A percentile compares a stretch with the other conserved stretches of the same genome.
These are phyloP conservation scores for Aurantiochytrium sp. DNA, from an alignment of 108 stramenopile genomes.

Conservation along the genomic window DNA sequence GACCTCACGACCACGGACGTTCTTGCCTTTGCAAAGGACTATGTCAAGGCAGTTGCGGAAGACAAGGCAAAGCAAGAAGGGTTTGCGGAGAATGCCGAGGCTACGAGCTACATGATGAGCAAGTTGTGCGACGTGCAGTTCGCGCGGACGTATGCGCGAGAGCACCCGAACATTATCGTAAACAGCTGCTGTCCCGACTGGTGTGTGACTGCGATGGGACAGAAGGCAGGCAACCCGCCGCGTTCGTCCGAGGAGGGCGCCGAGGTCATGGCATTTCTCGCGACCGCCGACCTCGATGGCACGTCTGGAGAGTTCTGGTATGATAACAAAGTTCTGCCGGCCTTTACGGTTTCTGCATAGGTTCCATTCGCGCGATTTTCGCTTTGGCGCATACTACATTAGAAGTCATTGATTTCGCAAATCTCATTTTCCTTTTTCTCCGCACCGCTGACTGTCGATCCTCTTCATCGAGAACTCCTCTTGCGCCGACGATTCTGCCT, in stretches of 20 bases:
- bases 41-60: constrained; percentile 49
- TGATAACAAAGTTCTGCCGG: neutral
- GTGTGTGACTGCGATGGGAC: constrained; percentile 73
- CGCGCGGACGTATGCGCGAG: constrained; percentile 60
- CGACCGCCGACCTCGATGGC: constrained; percentile 35
- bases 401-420: too few relatives aligned
- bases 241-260: constrained; percentile 62
- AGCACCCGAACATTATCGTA: constrained; percentile 43
- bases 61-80: constrained; percentile 53
- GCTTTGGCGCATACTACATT: too few relatives aligned
- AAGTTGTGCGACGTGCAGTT: constrained; percentile 69
- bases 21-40: constrained; percentile 40
- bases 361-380: too few relatives aligned
- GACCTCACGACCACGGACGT: constrained; percentile 45
- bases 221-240: constrained; percentile 37
- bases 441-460: too few relatives aligned
- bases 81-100: constrained; percentile 36
- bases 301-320: neutral
- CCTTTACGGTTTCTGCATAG: too few relatives aligned
- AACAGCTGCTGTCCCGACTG: constrained; percentile 69
- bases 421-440: too few relatives aligned
- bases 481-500: too few relatives aligned
- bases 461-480: too few relatives aligned
- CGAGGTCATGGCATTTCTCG: constrained; percentile 57
- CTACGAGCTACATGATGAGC: constrained; percentile 68